phyloP scores from a whole-genome alignment of 129 eudicot species.

The Chrysanthemum lavandulifolium region DNA sequence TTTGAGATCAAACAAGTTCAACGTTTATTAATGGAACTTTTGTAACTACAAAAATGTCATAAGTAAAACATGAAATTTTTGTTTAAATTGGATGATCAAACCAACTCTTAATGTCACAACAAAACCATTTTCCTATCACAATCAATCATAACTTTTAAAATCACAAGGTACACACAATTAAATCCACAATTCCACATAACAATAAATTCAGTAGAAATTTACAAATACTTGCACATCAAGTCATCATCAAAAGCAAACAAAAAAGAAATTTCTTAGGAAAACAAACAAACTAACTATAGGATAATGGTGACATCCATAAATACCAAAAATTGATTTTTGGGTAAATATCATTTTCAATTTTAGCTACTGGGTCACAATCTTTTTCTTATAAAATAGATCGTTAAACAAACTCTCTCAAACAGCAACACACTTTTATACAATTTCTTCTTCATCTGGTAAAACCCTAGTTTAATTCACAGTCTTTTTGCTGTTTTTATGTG shows the following conservation, averaged over 20 bases:
- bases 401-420: not conserved
- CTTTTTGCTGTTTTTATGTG: not conserved
- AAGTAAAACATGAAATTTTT: too few relatives aligned
- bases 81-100: too few relatives aligned
- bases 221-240: too few relatives aligned
- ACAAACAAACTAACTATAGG: not conserved
- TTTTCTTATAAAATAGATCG: constrained; percentile 3
- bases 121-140: too few relatives aligned
- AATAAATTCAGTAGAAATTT: too few relatives aligned
- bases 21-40: too few relatives aligned
- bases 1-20: too few relatives aligned
- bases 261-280: not conserved
- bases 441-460: not conserved
- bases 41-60: too few relatives aligned
- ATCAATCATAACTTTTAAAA: too few relatives aligned
- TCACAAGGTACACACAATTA: too few relatives aligned
- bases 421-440: not conserved
- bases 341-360: constrained; percentile 3
- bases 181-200: too few relatives aligned
- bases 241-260: not conserved
- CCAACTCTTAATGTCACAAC: too few relatives aligned
- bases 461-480: not conserved
- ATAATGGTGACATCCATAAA: not conserved
- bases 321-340: not conserved
- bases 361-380: constrained; percentile 5